Evolutionary conservation across 768 basidiomycete genomes (phyloP).

Genomic region (Tricholoma saponaceum): DNA sequence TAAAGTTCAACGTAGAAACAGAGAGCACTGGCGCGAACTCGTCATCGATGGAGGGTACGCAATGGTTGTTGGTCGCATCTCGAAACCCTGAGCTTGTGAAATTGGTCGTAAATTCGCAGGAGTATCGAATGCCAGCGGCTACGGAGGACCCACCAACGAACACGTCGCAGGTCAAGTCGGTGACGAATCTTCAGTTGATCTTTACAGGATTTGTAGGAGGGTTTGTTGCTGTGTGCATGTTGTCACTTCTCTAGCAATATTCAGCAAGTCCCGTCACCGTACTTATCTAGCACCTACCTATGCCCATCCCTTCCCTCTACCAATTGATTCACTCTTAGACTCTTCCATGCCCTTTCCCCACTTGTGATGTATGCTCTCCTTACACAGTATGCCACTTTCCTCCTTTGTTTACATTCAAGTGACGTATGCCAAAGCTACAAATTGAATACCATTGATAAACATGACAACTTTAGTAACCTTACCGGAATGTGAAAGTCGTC

Average conservation of each 20-base stretch:
- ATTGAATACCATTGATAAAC: too few species aligned
- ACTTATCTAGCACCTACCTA: not conserved
- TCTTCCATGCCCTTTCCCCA: too few species aligned
- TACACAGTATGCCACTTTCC: too few species aligned
- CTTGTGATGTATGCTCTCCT: too few species aligned
- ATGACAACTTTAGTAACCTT: too few species aligned
- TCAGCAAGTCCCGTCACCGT: not conserved
- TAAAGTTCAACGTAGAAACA: not conserved
- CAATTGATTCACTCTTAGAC: conserved; percentile 1
- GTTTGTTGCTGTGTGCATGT: conserved; percentile 10
- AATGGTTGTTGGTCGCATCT: conserved; percentile 32
- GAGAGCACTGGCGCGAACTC: not conserved
- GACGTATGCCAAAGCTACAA: too few species aligned
- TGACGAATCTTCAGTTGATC: conserved; percentile 14
- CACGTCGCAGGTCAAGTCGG: conserved; percentile 8
- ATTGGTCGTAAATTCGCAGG: conserved; percentile 20
- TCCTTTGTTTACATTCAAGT: too few species aligned
- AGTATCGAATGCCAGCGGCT: conserved; percentile 17
- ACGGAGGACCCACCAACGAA: conserved; percentile 9
- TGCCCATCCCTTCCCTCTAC: not conserved
- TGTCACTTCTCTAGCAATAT: conserved; percentile 9
- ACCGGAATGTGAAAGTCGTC: too few species aligned
- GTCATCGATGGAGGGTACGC: conserved; percentile 14
- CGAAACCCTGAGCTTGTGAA: conserved; percentile 22
- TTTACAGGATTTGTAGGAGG: conserved; percentile 13